These are phyloP conservation scores for Blastobotrys petasosporus DNA, from an alignment of 1,139 yeast genomes.

Conservation along the genomic window DNA sequence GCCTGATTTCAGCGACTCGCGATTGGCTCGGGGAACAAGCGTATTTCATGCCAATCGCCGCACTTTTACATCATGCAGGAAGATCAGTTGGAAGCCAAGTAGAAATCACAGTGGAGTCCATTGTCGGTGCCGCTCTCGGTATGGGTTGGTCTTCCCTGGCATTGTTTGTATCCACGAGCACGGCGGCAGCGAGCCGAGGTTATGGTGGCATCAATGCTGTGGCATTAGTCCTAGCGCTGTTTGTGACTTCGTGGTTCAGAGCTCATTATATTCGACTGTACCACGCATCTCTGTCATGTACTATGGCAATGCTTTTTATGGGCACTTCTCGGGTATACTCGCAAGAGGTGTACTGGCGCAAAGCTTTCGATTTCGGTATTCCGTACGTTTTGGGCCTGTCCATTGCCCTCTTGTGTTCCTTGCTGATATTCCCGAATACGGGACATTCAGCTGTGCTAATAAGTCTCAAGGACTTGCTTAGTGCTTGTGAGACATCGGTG, in stretches of 20 bases:
- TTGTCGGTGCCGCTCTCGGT: conserved; percentile 44
- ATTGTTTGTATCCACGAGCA: conserved; percentile 38
- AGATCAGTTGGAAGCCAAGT: conserved; percentile 45
- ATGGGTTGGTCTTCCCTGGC: conserved; percentile 43
- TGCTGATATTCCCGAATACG: conserved; percentile 37
- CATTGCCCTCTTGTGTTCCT: conserved; percentile 36
- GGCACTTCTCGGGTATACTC: conserved; percentile 22
- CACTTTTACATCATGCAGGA: conserved; percentile 43
- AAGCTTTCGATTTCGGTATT: conserved; percentile 40
- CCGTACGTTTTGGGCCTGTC: conserved; percentile 42
- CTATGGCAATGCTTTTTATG: conserved; percentile 36
- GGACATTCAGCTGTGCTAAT: conserved; percentile 32
- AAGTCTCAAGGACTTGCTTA: conserved; percentile 18
- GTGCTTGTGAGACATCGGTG: conserved; percentile 17
- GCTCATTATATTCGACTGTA: conserved; percentile 39
- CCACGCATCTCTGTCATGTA: conserved; percentile 36
- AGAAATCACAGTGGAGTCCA: conserved; percentile 40
- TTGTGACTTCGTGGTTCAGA: conserved; percentile 39
- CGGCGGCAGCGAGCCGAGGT: conserved; percentile 37
- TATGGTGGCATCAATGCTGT: conserved; percentile 45
- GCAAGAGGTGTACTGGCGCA: conserved; percentile 30
- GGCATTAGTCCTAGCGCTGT: conserved; percentile 38
- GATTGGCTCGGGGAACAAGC: conserved; percentile 39
- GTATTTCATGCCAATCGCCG: conserved; percentile 40
- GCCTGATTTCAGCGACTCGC: conserved; percentile 37